Evolutionary conservation across 2,329 filamentous ascomycete genomes (phyloP).

Genomic region (Fusarium austroafricanum): DNA sequence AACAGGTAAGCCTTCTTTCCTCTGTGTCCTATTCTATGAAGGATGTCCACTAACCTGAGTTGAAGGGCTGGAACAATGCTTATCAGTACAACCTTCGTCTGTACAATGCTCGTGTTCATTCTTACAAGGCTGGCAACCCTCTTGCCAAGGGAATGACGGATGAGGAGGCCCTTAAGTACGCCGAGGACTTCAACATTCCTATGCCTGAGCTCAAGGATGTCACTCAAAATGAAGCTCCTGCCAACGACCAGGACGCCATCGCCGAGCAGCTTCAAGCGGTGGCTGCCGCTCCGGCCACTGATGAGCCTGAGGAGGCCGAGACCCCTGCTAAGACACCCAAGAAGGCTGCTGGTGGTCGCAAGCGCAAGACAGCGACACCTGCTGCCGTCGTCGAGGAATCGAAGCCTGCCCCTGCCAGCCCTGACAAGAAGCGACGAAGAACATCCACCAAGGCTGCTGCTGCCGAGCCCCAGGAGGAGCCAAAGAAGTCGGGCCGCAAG

Average conservation of each 20-base stretch:
- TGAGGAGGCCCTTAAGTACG: conserved; percentile 69
- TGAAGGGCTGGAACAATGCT: conserved; percentile 70
- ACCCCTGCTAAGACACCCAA: conserved; percentile 68
- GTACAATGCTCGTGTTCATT: conserved; percentile 73
- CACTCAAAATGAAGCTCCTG: conserved; percentile 46
- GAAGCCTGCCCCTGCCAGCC: conserved; percentile 61
- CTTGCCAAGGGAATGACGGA: conserved; percentile 71
- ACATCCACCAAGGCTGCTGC: conserved; percentile 65
- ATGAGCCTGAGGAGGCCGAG: conserved; percentile 58
- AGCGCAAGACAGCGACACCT: conserved; percentile 68
- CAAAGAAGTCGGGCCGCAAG: conserved; percentile 70
- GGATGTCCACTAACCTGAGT: conserved; percentile 2
- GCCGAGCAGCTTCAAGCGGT: conserved; percentile 68
- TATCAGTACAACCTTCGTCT: conserved; percentile 75
- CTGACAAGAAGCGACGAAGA: conserved; percentile 73
- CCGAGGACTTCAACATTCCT: conserved; percentile 67
- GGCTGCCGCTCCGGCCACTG: conserved; percentile 49
- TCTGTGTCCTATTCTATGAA: neutral
- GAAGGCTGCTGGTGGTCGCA: conserved; percentile 62
- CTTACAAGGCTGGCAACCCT: conserved; percentile 71
- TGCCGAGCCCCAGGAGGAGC: conserved; percentile 66
- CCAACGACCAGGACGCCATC: conserved; percentile 67
- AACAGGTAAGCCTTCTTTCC: conserved; percentile 59
- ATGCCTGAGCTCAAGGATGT: conserved; percentile 62
- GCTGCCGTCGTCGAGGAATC: conserved; percentile 55